Conservation (phyloP, 345 rosid species). For the Arabis alpina region DNA sequence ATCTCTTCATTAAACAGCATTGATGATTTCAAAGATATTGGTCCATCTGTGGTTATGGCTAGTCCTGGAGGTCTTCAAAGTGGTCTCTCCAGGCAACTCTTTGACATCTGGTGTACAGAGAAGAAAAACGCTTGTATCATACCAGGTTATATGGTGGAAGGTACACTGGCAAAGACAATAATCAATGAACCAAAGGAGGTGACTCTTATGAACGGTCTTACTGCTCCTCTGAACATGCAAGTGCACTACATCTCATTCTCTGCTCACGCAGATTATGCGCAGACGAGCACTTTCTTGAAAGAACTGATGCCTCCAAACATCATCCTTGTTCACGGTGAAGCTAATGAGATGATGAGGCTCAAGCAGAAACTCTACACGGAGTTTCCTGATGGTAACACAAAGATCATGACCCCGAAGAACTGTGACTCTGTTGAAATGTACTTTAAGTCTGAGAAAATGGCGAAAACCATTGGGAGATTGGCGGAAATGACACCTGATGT, state of each 20-base stretch:
- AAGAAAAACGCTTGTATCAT: conserved; percentile 86
- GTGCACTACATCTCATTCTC: conserved; percentile 94
- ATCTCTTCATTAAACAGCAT: conserved; percentile 81
- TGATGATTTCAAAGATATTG: conserved; percentile 82
- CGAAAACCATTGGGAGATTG: conserved; percentile 82
- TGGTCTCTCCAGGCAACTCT: conserved; percentile 86
- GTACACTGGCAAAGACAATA: conserved; percentile 81
- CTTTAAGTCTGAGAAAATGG: conserved; percentile 91
- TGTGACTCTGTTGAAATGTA: conserved; percentile 89
- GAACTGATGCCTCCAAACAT: conserved; percentile 97
- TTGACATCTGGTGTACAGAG: conserved; percentile 91
- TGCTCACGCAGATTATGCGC: conserved; percentile 95
- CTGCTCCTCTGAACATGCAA: conserved; percentile 86
- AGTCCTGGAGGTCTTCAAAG: conserved; percentile 93
- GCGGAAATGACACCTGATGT: conserved; percentile 83
- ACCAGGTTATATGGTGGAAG: conserved; percentile 90
- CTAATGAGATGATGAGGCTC: conserved; percentile 93
- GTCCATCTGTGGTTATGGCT: conserved; percentile 96
- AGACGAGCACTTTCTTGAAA: conserved; percentile 88
- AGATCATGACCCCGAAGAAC: conserved; percentile 83
- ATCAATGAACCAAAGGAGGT: conserved; percentile 93
- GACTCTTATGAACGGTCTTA: conserved; percentile 88
- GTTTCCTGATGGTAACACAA: conserved; percentile 80
- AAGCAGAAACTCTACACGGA: conserved; percentile 80
- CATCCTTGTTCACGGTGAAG: conserved; percentile 92